Evolutionary conservation across 2,329 filamentous ascomycete species (phyloP), one percentile per base, ranked within the genome.

Genomic region (Microsporum audouinii): DNA sequence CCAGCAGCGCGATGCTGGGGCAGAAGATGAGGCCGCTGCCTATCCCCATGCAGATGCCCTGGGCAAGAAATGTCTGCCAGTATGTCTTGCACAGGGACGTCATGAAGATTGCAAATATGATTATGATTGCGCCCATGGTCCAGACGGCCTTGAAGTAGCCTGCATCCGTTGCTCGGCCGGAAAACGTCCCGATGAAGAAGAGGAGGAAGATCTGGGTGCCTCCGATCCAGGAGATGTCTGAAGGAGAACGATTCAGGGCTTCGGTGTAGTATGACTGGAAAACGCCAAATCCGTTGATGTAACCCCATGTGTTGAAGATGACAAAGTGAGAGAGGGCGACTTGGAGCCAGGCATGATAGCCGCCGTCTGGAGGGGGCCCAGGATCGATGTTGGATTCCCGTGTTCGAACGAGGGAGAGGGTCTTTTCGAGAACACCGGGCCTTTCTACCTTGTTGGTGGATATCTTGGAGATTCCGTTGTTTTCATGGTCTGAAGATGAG

Each of bases 271-370:
- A 79, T 2, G 77, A 76, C 63, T 84, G 80, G 61, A 81, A 84
- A 2, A 80, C 77, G 2, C 82, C 81, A 63, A 82, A 84, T n/a
- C 78, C 78, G 51, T 77, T 79, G 66, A 80, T 76, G 62, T 78
- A 80, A 2, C 76, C 75, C 77, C 82, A 85, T 0, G 82, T 81
- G 65, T 80, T 83, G 68, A 84, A 80, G 65, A 82, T 80, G 53
- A 83, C 74, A 56, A 80, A 71, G 66, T 81, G 81, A 1, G 73
- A 77, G 8, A 81, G 73, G 1, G 76, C 73, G 2, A 80, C 80
- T 66, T 84, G 82, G 0, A 76, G 71, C 81, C 81, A 84, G n/a
- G 82, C 82, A 36, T 72, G 68, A 33, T 78, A 66, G 0, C 82
- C 82, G 5, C 82, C 82, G 60, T 84, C 75, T 3, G 75, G 75